Evolutionary conservation across 1,139 yeast species (phyloP).

Genomic region (Komagataea norvegica): DNA sequence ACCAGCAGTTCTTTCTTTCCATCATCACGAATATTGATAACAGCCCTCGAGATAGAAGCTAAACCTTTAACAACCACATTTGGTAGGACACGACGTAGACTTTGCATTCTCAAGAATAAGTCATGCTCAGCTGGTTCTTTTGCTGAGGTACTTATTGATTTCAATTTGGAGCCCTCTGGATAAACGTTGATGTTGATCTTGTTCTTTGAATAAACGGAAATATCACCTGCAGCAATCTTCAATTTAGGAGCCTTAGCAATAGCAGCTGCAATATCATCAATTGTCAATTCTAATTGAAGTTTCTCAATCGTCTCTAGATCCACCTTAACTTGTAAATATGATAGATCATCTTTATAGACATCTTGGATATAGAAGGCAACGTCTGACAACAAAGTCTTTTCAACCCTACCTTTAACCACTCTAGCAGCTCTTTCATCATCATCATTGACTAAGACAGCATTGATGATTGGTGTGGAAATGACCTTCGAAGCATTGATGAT

Average conservation of each 20-base stretch:
- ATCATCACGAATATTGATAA: conserved; percentile 81
- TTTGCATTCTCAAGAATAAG: conserved; percentile 85
- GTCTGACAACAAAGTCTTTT: conserved; percentile 83
- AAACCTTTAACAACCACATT: conserved; percentile 89
- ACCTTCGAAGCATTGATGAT: conserved; percentile 94
- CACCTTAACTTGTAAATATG: conserved; percentile 75
- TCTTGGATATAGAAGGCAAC: conserved; percentile 89
- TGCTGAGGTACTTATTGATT: conserved; percentile 36
- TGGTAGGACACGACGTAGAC: conserved; percentile 79
- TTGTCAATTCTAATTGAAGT: conserved; percentile 79
- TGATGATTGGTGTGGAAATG: conserved; percentile 94
- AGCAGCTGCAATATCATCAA: conserved; percentile 84
- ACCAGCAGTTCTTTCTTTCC: conserved; percentile 87
- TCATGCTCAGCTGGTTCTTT: conserved; percentile 51
- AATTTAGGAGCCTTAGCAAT: conserved; percentile 82
- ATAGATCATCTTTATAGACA: conserved; percentile 77
- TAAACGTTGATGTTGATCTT: conserved; percentile 73
- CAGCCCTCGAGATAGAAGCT: conserved; percentile 89
- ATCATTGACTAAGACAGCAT: conserved; percentile 88
- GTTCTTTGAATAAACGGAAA: conserved; percentile 62
- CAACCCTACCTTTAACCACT: conserved; percentile 96
- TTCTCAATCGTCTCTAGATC: conserved; percentile 84
- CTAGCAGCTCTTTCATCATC: conserved; percentile 97
- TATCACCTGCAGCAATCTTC: conserved; percentile 72
- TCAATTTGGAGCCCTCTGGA: conserved; percentile 41